Percentiles rank a stretch among this genome's conserved stretches.
Evolutionary conservation across 163 green algal genomes (phyloP).

Genomic region (Scenedesmus sp.): DNA sequence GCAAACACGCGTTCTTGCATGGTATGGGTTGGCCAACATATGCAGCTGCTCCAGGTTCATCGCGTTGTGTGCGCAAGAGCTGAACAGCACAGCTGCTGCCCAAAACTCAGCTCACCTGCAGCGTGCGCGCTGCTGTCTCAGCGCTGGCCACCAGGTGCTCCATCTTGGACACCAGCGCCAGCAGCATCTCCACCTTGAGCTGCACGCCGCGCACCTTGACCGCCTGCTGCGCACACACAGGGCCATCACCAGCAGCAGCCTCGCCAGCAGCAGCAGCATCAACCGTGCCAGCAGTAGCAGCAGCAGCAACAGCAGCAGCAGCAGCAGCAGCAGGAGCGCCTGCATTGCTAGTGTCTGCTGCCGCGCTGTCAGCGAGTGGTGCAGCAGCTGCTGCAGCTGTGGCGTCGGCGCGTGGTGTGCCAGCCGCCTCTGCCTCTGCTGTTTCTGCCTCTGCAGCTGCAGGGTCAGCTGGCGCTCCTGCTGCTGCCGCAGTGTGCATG

Average conservation of each 20-base stretch:
- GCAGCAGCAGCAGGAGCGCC: not conserved
- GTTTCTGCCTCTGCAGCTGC: not conserved
- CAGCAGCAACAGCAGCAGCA: not conserved
- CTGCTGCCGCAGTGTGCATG: not conserved
- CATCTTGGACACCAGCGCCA: constrained; percentile 47
- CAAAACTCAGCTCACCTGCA: constrained; percentile 32
- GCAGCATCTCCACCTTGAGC: constrained; percentile 43
- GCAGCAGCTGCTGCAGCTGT: not conserved
- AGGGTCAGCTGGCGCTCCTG: not conserved
- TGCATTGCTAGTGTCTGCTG: not conserved
- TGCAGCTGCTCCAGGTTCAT: not conserved
- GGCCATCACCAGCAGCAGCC: not conserved
- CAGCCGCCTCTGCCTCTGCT: not conserved
- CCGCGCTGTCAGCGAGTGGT: not conserved
- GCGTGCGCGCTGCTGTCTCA: constrained; percentile 22
- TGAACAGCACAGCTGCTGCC: not conserved
- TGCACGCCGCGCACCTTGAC: not conserved
- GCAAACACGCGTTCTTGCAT: not conserved
- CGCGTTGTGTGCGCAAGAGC: not conserved
- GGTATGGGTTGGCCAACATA: not conserved
- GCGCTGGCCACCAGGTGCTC: constrained; percentile 43
- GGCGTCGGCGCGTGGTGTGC: not conserved
- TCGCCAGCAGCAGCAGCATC: not conserved
- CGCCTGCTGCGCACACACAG: not conserved
- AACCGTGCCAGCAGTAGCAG: not conserved